These are phyloP conservation scores for Drechslera avenae DNA, from an alignment of 2,329 filamentous ascomycete species.

Conservation along the genomic window DNA sequence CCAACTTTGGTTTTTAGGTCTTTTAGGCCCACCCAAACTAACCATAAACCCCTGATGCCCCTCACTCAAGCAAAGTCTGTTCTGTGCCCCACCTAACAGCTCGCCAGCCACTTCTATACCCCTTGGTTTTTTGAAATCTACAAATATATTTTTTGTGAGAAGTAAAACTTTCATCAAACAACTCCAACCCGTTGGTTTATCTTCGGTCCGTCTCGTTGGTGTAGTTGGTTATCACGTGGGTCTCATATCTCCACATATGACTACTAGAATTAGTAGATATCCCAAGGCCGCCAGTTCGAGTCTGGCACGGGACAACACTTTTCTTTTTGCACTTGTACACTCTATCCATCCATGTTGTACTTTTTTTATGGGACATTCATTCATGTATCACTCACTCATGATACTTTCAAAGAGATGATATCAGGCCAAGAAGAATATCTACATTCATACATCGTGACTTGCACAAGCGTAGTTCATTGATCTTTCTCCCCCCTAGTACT, in stretches of 20 bases:
- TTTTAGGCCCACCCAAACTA: too few species aligned
- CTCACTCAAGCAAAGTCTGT: slow-evolving; percentile 1
- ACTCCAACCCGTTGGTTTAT: background rate
- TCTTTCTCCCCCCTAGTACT: too few species aligned
- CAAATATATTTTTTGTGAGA: background rate
- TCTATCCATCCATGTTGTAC: background rate
- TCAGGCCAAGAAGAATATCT: too few species aligned
- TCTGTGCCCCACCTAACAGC: background rate
- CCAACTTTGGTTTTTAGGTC: background rate
- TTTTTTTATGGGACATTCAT: too few species aligned
- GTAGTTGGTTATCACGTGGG: slow-evolving; percentile 48
- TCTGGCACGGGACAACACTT: slow-evolving; percentile 39
- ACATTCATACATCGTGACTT: too few species aligned
- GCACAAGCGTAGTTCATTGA: too few species aligned
- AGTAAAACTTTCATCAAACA: slow-evolving; percentile 7
- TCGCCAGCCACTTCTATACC: too few species aligned
- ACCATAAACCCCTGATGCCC: background rate
- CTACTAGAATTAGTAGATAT: slow-evolving; percentile 33
- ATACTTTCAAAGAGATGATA: too few species aligned
- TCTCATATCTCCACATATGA: slow-evolving; percentile 43
- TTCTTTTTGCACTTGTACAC: slow-evolving; percentile 9
- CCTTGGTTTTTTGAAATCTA: too few species aligned
- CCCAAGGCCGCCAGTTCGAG: slow-evolving; percentile 46
- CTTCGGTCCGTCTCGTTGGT: slow-evolving; percentile 36
- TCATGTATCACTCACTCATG: too few species aligned